Percentiles rank a stretch among this genome's conserved stretches.
phyloP scores from a whole-genome alignment of 192 early-diverging fungal genomes.

The Dissophora globulifera region DNA sequence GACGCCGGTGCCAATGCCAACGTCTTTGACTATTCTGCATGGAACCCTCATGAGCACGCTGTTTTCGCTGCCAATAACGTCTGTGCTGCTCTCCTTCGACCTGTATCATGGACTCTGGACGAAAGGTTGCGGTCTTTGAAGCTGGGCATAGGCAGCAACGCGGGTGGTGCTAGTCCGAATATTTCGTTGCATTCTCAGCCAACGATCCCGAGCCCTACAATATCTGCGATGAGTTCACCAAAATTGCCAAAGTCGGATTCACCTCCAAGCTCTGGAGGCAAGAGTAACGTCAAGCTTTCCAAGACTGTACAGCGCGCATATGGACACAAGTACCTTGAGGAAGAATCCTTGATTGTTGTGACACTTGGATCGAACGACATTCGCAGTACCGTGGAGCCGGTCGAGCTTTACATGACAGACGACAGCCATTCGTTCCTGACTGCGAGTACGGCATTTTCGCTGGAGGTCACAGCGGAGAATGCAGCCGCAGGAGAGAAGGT shows the following conservation, averaged over 20 bases:
- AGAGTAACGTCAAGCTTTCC: conserved; percentile 21
- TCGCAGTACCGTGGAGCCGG: conserved; percentile 55
- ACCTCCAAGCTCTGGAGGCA: conserved; percentile 19
- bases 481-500: conserved; percentile 67
- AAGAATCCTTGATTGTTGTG: conserved; percentile 70
- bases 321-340: conserved; percentile 70
- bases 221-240: conserved; percentile 17
- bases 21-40: conserved; percentile 58
- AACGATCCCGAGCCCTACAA: not conserved
- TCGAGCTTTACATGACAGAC: conserved; percentile 54
- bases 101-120: conserved; percentile 40
- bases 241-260: conserved; percentile 1
- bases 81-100: conserved; percentile 61
- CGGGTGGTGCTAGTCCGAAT: conserved; percentile 15
- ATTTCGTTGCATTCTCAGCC: not conserved
- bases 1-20: conserved; percentile 62
- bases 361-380: conserved; percentile 71
- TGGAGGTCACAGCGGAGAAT: conserved; percentile 68
- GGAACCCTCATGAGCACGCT: conserved; percentile 73
- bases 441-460: conserved; percentile 54
- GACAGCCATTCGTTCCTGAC: conserved; percentile 37
- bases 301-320: conserved; percentile 63
- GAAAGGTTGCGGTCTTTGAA: conserved; percentile 17
- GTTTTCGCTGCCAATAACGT: conserved; percentile 66
- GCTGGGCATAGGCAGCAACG: not conserved